Base-by-base conservation (phyloP, 2,329 filamentous ascomycete genomes). In the Aotearoamyces nothofagi region DNA sequence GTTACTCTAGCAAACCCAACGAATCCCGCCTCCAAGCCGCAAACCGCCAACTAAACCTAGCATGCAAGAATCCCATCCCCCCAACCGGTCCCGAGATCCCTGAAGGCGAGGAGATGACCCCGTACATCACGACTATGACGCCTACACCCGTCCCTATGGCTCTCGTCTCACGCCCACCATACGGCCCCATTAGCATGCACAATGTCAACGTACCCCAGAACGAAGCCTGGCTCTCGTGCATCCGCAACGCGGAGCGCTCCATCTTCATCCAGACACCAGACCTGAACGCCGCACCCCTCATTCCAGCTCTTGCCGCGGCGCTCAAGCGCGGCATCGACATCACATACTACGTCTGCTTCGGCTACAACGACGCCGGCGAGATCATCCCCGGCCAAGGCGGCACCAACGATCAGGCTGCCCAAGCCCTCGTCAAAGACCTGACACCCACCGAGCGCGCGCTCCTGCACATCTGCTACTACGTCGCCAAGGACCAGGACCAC, bases 241-340 rank as follows among this genome's bases (percentile, higher is more conserved):
- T 86, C 5, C 61, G 70, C 1, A 66, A 83, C 39, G 78, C 78
- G 0, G 50, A 59, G 30, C 54, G 55, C 9, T 61, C 54, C 15
- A 63, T 86, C n/a, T 82, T 86, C 42, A 83, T 87, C 33, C 78
- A 86, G 47, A 75, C 77, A 0, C 80, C 80, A 0, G 77, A 81
- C 13, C 60, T 87, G 20, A 87, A 87, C 41, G 78, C 79, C 1
- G 65, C 67, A 32, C 73, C 70, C 0, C 54, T 84, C 0, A 43
- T 83, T 0, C 64, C 70, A 0, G 73, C 71, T 1, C 62, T 86
- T 3, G 45, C 66, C 0, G 62, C 61, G 3, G 78, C 80, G 0
- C 63, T 74, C n/a, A 61, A 70, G 34, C 59, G 78, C 1, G 78
- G 78, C 0, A 52, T 84, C 0, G 56, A 72, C 28, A 69, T 84